Evolutionary conservation across 2,329 filamentous ascomycete genomes (phyloP).

Genomic region (Corniculantispora saksenae): DNA sequence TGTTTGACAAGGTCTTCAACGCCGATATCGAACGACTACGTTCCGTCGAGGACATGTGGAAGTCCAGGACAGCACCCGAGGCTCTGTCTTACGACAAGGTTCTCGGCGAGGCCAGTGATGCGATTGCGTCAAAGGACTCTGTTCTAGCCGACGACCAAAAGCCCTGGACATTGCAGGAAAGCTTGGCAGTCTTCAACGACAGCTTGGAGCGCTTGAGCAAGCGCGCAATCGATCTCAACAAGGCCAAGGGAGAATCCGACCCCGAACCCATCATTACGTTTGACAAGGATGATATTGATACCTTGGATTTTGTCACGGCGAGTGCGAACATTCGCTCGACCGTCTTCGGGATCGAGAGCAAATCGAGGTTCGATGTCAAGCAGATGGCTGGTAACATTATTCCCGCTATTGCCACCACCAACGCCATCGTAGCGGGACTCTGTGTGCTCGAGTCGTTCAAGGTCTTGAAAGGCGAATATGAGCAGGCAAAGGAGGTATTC

Average conservation of each 20-base stretch:
- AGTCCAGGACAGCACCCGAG: slow-evolving; percentile 72
- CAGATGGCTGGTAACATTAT: slow-evolving; percentile 99
- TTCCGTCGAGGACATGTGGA: slow-evolving; percentile 97
- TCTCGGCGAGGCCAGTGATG: slow-evolving; percentile 50
- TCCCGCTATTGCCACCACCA: slow-evolving; percentile 95
- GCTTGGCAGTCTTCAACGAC: slow-evolving; percentile 81
- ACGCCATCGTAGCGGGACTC: slow-evolving; percentile 90
- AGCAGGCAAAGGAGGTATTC: slow-evolving; percentile 79
- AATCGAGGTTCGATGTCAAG: slow-evolving; percentile 95
- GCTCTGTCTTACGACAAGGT: slow-evolving; percentile 69
- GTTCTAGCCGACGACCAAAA: slow-evolving; percentile 68
- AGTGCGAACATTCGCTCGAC: slow-evolving; percentile 86
- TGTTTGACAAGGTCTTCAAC: slow-evolving; percentile 93
- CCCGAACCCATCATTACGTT: slow-evolving; percentile 74
- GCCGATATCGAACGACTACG: slow-evolving; percentile 79
- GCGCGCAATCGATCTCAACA: slow-evolving; percentile 67
- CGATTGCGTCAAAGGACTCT: slow-evolving; percentile 53
- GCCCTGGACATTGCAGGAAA: slow-evolving; percentile 81
- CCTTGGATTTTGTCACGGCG: slow-evolving; percentile 89
- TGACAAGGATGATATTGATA: slow-evolving; percentile 96
- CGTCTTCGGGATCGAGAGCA: slow-evolving; percentile 84
- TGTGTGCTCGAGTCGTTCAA: slow-evolving; percentile 94
- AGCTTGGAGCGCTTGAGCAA: slow-evolving; percentile 76
- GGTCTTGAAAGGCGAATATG: slow-evolving; percentile 72
- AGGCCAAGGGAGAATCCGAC: slow-evolving; percentile 45